phyloP scores from a whole-genome alignment of 2,329 filamentous ascomycete genomes.

The Cladophialophora exuberans region DNA sequence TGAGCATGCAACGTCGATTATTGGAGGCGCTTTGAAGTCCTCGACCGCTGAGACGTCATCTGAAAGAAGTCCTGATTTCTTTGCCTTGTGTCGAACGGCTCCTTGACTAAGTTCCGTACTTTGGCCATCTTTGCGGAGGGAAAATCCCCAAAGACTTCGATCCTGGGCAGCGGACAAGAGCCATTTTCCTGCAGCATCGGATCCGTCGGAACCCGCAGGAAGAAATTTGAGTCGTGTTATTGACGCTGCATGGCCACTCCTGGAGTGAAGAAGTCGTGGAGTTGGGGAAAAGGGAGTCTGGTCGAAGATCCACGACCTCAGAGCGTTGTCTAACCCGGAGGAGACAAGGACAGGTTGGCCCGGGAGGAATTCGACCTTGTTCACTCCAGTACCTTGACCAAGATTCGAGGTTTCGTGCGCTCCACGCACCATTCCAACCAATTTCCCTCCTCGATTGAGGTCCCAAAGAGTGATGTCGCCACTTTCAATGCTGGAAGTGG shows the following conservation, averaged over 20 bases:
- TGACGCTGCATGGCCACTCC: conserved; percentile 86
- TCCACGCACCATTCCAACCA: conserved; percentile 82
- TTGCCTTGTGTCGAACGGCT: conserved; percentile 82
- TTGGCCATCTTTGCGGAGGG: conserved; percentile 89
- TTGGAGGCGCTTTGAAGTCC: conserved; percentile 82
- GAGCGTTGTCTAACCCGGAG: conserved; percentile 87
- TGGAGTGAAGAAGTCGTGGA: conserved; percentile 80
- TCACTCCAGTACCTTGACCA: conserved; percentile 72
- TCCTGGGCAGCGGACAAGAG: conserved; percentile 86
- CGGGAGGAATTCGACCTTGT: conserved; percentile 82
- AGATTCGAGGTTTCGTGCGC: conserved; percentile 70
- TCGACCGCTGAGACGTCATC: conserved; percentile 33
- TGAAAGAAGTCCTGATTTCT: conserved; percentile 58
- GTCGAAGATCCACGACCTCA: conserved; percentile 97
- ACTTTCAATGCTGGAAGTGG: conserved; percentile 75
- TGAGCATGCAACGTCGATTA: conserved; percentile 88
- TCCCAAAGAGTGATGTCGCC: conserved; percentile 98
- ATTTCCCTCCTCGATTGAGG: conserved; percentile 81
- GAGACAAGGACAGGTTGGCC: conserved; percentile 90
- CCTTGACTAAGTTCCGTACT: conserved; percentile 93
- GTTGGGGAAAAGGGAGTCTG: conserved; percentile 85
- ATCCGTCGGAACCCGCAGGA: conserved; percentile 84
- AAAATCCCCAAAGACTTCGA: conserved; percentile 94
- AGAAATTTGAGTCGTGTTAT: conserved; percentile 83
- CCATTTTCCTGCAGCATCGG: conserved; percentile 90